Conservation (phyloP, 2,329 filamentous ascomycete genomes). For the Knufia petricola region DNA sequence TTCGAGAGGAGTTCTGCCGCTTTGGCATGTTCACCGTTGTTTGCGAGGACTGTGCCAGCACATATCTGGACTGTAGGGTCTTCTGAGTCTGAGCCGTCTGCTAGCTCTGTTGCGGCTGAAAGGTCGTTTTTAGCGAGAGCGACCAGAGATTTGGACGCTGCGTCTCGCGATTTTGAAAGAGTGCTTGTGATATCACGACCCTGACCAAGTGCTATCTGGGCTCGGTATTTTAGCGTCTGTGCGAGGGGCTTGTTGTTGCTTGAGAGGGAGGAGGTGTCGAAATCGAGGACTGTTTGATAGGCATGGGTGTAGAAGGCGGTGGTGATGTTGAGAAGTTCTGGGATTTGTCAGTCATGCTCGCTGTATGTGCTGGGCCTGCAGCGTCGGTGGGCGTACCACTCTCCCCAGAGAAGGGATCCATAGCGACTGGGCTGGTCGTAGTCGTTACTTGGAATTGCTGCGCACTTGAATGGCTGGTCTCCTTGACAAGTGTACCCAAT, state of each 20-base stretch:
- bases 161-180: conserved; percentile 52
- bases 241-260: conserved; percentile 67
- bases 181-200: conserved; percentile 62
- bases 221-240: conserved; percentile 67
- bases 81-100: conserved; percentile 51
- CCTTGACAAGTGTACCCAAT: too few species aligned
- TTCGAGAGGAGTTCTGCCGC: conserved; percentile 68
- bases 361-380: conserved; percentile 1
- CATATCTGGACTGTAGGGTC: conserved; percentile 74
- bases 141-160: conserved; percentile 66
- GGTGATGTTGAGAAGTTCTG: conserved; percentile 59
- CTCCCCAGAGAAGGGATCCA: conserved; percentile 57
- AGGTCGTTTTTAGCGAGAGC: conserved; percentile 67
- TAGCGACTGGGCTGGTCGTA: conserved; percentile 21
- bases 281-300: conserved; percentile 77
- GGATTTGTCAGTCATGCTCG: conserved; percentile 10
- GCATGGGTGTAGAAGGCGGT: conserved; percentile 65
- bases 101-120: conserved; percentile 56
- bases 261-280: conserved; percentile 71
- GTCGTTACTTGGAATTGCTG: background rate
- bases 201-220: conserved; percentile 73
- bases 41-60: conserved; percentile 71
- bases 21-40: conserved; percentile 71
- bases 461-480: too few species aligned
- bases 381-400: conserved; percentile 38